Percentiles rank a stretch among this genome's conserved stretches.
phyloP scores from a whole-genome alignment of 495 filamentous ascomycete genomes.

The Echria macrotheca region DNA sequence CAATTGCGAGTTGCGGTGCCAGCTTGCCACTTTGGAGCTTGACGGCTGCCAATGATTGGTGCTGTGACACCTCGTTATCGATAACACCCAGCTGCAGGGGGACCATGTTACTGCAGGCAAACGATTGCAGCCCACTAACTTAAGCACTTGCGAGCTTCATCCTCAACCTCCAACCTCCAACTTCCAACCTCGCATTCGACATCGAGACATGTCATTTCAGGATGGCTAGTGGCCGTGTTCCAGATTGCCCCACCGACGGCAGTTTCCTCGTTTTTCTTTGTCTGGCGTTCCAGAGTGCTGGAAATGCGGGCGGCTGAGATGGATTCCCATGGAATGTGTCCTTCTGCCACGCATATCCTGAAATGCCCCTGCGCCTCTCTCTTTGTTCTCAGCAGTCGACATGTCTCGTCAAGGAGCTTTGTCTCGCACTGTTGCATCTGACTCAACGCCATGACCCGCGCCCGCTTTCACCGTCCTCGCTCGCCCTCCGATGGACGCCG shows the following conservation, averaged over 20 bases:
- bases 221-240: constrained; percentile 3
- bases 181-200: neutral
- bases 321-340: constrained; percentile 9
- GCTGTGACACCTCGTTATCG: too few species aligned
- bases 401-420: constrained; percentile 20
- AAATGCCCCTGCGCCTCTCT: neutral
- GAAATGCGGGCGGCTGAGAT: neutral
- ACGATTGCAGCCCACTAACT: too few species aligned
- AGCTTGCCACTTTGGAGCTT: constrained; percentile 14
- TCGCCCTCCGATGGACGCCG: constrained; percentile 11
- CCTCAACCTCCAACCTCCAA: neutral
- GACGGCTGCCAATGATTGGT: neutral
- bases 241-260: neutral
- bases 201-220: constrained; percentile 1
- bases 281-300: neutral
- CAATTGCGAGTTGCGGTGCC: constrained; percentile 13
- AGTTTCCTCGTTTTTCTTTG: neutral
- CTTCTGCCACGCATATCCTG: constrained; percentile 5
- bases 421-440: constrained; percentile 23
- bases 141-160: neutral
- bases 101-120: too few species aligned
- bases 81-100: too few species aligned
- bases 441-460: constrained; percentile 17
- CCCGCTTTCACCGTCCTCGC: constrained; percentile 17
- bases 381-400: constrained; percentile 15